Conservation (phyloP, 2,329 filamentous ascomycete genomes). For the Stromatinia cepivora region DNA sequence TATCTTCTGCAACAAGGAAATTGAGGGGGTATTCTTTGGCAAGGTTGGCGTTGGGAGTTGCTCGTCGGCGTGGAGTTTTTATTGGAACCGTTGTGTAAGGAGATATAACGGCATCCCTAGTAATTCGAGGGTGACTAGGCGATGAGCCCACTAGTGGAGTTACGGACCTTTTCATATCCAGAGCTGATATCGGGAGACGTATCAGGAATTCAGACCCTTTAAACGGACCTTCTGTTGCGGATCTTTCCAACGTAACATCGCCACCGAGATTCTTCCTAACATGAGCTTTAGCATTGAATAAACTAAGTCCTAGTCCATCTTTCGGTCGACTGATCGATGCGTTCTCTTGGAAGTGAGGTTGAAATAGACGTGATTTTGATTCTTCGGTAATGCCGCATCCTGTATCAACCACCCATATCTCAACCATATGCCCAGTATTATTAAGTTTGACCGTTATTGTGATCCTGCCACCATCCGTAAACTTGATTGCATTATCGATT, state of each 20-base stretch:
- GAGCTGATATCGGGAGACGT: conserved; percentile 51
- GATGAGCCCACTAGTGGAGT: conserved; percentile 25
- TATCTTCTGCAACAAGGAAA: conserved; percentile 71
- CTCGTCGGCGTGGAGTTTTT: conserved; percentile 24
- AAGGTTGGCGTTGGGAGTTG: conserved; percentile 55
- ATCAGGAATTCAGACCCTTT: conserved; percentile 70
- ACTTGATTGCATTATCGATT: conserved; percentile 67
- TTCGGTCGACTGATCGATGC: conserved; percentile 65
- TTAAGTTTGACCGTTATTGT: conserved; percentile 58
- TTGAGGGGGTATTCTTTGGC: conserved; percentile 62
- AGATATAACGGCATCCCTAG: conserved; percentile 20
- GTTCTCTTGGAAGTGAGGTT: conserved; percentile 69
- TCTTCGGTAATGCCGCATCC: conserved; percentile 67
- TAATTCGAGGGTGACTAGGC: conserved; percentile 14
- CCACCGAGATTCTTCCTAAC: conserved; percentile 65
- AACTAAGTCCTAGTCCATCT: conserved; percentile 67
- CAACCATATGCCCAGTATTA: conserved; percentile 52
- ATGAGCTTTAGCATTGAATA: conserved; percentile 71
- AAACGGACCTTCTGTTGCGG: conserved; percentile 59
- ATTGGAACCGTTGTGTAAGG: conserved; percentile 14
- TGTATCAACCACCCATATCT: conserved; percentile 64
- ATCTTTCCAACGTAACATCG: conserved; percentile 63
- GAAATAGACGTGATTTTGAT: conserved; percentile 67
- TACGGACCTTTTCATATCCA: conserved; percentile 26
- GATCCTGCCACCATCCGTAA: conserved; percentile 65